Percentiles rank a stretch among this genome's conserved stretches.
phyloP scores from a whole-genome alignment of 1,139 yeast genomes.

The Magnusiomyces suaveolens region DNA sequence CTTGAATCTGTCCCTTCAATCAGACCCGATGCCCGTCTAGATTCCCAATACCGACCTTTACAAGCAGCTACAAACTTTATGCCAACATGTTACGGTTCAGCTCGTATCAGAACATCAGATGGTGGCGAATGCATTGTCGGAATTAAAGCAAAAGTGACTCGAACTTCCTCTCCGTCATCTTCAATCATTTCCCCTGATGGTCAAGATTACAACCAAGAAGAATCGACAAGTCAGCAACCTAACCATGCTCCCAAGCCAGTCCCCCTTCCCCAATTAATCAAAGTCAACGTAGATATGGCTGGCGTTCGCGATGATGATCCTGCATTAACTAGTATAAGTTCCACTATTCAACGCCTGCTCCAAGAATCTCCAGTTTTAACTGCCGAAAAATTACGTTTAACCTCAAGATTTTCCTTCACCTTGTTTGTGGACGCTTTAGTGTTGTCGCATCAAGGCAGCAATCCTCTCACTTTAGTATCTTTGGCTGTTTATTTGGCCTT shows the following conservation, averaged over 20 bases:
- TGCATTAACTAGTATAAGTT: constrained; percentile 36
- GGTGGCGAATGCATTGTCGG: constrained; percentile 92
- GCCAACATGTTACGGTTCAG: constrained; percentile 85
- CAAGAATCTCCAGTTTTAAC: constrained; percentile 35
- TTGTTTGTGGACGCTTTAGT: constrained; percentile 71
- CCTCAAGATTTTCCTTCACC: constrained; percentile 66
- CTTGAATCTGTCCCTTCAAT: constrained; percentile 51
- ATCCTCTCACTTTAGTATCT: constrained; percentile 72
- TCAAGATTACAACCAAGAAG: neutral
- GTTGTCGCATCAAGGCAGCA: constrained; percentile 48
- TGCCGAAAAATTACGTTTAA: constrained; percentile 42
- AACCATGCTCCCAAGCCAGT: neutral
- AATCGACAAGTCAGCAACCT: constrained; percentile 17
- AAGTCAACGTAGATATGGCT: constrained; percentile 61
- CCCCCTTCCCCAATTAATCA: constrained; percentile 39
- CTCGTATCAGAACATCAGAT: constrained; percentile 73
- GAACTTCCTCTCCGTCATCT: constrained; percentile 29
- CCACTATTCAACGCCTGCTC: constrained; percentile 32
- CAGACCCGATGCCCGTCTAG: constrained; percentile 73
- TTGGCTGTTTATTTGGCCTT: constrained; percentile 74
- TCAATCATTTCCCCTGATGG: neutral
- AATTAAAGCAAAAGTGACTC: constrained; percentile 76
- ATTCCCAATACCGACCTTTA: constrained; percentile 70
- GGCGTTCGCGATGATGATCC: constrained; percentile 32
- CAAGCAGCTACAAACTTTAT: constrained; percentile 74